Conservation (phyloP, 2,329 filamentous ascomycete species). For the Zelopaecilomyces penicillatus region DNA sequence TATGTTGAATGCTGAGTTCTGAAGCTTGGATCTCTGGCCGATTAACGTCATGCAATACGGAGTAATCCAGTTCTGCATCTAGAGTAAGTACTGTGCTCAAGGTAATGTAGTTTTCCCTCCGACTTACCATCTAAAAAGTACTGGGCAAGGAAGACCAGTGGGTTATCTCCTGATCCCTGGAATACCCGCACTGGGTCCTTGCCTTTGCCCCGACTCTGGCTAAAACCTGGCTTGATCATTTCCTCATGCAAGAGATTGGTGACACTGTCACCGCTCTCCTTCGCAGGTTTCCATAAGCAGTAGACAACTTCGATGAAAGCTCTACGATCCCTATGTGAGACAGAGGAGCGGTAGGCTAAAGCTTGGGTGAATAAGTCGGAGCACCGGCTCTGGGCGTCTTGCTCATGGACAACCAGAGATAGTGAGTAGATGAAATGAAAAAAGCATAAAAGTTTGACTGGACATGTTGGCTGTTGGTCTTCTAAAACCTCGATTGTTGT, state of each 20-base stretch:
- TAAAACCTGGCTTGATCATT: constrained; percentile 10
- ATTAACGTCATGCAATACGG: constrained; percentile 24
- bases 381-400: constrained; percentile 27
- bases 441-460: constrained; percentile 41
- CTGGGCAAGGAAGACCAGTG: constrained; percentile 32
- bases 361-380: constrained; percentile 39
- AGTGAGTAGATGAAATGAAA: constrained; percentile 44
- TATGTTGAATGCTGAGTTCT: constrained; percentile 33
- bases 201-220: constrained; percentile 29
- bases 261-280: constrained; percentile 22
- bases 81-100: background rate
- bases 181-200: constrained; percentile 27
- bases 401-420: constrained; percentile 37
- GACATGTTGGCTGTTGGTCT: constrained; percentile 27
- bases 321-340: constrained; percentile 28
- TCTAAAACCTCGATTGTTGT: constrained; percentile 32
- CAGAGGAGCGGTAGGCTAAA: constrained; percentile 32
- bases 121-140: constrained; percentile 45
- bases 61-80: constrained; percentile 37
- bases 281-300: constrained; percentile 40
- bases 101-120: background rate
- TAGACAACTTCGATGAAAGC: constrained; percentile 36
- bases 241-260: constrained; percentile 17
- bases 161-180: constrained; percentile 20
- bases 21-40: constrained; percentile 29